Percentiles rank a stretch among this genome's conserved stretches.
phyloP scores from a whole-genome alignment of 139 green algal species.

The Raphidocelis subcapitata region DNA sequence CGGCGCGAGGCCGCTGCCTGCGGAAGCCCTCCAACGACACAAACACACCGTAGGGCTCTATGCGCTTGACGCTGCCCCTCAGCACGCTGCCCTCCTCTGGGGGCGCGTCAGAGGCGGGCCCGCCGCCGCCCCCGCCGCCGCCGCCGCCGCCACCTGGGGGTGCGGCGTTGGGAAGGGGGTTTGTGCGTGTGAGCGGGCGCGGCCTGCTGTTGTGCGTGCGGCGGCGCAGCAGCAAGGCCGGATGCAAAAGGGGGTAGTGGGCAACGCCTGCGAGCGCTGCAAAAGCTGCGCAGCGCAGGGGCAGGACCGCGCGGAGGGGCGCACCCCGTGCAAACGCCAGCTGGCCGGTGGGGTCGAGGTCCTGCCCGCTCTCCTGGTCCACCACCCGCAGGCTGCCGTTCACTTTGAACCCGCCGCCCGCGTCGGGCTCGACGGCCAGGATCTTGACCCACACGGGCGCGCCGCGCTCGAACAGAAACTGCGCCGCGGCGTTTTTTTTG shows the following conservation, averaged over 20 bases:
- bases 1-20: too few species aligned
- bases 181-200: too few species aligned
- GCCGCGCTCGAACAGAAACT: not conserved
- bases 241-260: too few species aligned
- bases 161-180: too few species aligned
- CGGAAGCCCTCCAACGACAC: slow-evolving; percentile 63
- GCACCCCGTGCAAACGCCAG: slow-evolving; percentile 5
- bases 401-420: slow-evolving; percentile 12
- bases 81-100: slow-evolving; percentile 56
- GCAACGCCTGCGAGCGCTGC: too few species aligned
- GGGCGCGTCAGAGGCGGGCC: slow-evolving; percentile 40
- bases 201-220: too few species aligned
- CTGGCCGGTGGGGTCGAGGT: slow-evolving; percentile 47
- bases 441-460: not conserved
- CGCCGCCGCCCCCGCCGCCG: slow-evolving; percentile 16
- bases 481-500: too few species aligned
- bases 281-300: too few species aligned
- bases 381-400: slow-evolving; percentile 43
- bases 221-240: too few species aligned
- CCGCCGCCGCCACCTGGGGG: too few species aligned
- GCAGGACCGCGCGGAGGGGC: too few species aligned
- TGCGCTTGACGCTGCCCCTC: slow-evolving; percentile 46
- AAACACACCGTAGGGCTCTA: slow-evolving; percentile 76
- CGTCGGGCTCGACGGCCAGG: not conserved
- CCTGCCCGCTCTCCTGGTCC: slow-evolving; percentile 42